Conservation (phyloP, 192 early-diverging fungal species). For the Entomortierella beljakovae region DNA sequence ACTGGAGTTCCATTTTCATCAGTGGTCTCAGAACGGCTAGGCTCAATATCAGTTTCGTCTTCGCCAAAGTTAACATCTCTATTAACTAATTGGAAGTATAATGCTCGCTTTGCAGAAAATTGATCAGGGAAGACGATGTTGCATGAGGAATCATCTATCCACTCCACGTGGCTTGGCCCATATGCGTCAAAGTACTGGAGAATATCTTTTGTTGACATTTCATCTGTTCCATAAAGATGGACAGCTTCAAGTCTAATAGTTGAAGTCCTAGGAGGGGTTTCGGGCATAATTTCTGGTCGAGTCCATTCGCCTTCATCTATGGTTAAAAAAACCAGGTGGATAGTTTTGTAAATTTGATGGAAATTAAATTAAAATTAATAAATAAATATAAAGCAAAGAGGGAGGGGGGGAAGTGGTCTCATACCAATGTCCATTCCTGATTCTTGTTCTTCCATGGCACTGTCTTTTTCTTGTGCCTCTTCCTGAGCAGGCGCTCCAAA, state of each 20-base stretch:
- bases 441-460: constrained; percentile 15
- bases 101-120: constrained; percentile 42
- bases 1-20: not conserved
- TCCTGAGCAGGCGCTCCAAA: constrained; percentile 20
- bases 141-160: constrained; percentile 62
- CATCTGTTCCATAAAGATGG: constrained; percentile 57
- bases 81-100: constrained; percentile 49
- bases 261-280: constrained; percentile 44
- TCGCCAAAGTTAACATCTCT: constrained; percentile 41
- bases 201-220: constrained; percentile 61
- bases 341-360: too few relatives aligned
- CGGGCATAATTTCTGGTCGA: constrained; percentile 29
- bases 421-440: constrained; percentile 49
- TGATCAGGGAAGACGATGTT: constrained; percentile 49
- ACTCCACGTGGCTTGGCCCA: constrained; percentile 56
- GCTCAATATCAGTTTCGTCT: constrained; percentile 29
- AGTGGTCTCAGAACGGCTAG: not conserved
- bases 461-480: constrained; percentile 8
- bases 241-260: constrained; percentile 49
- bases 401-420: not conserved
- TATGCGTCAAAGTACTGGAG: constrained; percentile 54
- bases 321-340: too few relatives aligned
- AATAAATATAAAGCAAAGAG: too few relatives aligned
- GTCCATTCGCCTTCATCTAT: constrained; percentile 31
- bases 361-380: too few relatives aligned